These are phyloP conservation scores for Mycena haematopus DNA, from an alignment of 768 basidiomycete species.

Conservation along the genomic window DNA sequence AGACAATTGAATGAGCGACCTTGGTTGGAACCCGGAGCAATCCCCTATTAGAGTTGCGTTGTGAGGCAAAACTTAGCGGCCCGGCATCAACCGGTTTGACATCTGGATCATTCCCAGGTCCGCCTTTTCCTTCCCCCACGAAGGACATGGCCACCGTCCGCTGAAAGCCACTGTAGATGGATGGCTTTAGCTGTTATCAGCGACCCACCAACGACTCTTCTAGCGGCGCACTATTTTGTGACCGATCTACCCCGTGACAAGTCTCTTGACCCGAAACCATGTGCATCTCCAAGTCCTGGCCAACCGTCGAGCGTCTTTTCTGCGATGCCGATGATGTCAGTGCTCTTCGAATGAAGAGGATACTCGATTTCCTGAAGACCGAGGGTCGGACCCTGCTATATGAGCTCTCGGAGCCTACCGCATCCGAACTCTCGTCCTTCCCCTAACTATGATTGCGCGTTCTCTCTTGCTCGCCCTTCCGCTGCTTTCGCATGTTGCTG, in stretches of 20 bases:
- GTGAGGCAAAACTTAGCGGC: too few relatives aligned
- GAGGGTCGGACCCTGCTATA: constrained; percentile 2
- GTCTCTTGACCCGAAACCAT: constrained; percentile 23
- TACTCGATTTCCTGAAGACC: constrained; percentile 1
- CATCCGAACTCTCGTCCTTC: constrained; percentile 7
- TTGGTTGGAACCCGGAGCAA: too few relatives aligned
- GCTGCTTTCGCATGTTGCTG: constrained; percentile 15
- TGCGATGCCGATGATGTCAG: constrained; percentile 16
- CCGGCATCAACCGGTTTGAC: too few relatives aligned
- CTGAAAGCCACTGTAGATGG: too few relatives aligned
- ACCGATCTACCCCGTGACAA: constrained; percentile 7
- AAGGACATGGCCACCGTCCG: too few relatives aligned
- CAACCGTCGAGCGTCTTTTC: not conserved
- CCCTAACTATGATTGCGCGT: constrained; percentile 15
- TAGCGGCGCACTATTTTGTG: constrained; percentile 4
- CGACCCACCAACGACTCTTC: too few relatives aligned
- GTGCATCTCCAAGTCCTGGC: constrained; percentile 21
- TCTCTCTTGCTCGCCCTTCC: constrained; percentile 18
- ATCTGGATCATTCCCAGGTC: too few relatives aligned
- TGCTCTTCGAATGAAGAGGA: constrained; percentile 12
- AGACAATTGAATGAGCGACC: too few relatives aligned
- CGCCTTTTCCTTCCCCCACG: too few relatives aligned
- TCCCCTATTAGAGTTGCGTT: too few relatives aligned
- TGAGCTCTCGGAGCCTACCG: constrained; percentile 8
- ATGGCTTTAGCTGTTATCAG: too few relatives aligned